Base-by-base conservation (phyloP, 805 yeast genomes). In the Candida michaelii region DNA sequence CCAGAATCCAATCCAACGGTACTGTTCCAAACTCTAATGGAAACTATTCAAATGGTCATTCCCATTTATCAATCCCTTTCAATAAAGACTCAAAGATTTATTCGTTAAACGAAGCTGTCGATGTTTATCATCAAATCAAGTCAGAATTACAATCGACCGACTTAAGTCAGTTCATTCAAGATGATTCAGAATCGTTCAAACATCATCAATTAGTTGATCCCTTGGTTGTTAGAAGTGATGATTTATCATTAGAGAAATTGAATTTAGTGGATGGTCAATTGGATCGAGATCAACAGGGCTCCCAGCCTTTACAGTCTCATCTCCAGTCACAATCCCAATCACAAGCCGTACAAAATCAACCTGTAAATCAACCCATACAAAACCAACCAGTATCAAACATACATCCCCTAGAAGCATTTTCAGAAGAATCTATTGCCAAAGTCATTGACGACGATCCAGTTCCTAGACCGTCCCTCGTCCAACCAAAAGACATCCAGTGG, bases 401-500 rank as follows among this genome's bases (percentile, higher is more conserved):
- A n/a, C n/a, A n/a, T n/a, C n/a, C n/a, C n/a, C n/a, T n/a, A n/a
- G n/a, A 14, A 12, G 4, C 16, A 19, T 9, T 19, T 8, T 14
- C 27, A 15, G 37, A 34, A 15, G 37, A 34, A 34, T 34, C 37
- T 13, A 34, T 34, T 3, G 37, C 23, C 9, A 21, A 19, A 23
- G 16, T 23, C 29, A 21, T 34, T 21, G 21, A 24, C 6, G 29
- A 15, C 5, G 30, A 27, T 6, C n/a, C 16, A 12, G 4, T 13
- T 13, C 16, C 15, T 6, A 12, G 29, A 34, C n/a, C n/a, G n/a
- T n/a, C n/a, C n/a, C 29, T 34, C 29, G 8, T 34, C n/a, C 7
- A 17, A 3, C 43, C 48, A 11, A 38, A 34, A 21, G 60, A 68
- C 39, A 70, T 82, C 50, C 65, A 72, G 37, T 88, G 96, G 96